Base-by-base conservation (phyloP, 1,284 basidiomycete genomes). In the Hortiboletus rubellus region DNA sequence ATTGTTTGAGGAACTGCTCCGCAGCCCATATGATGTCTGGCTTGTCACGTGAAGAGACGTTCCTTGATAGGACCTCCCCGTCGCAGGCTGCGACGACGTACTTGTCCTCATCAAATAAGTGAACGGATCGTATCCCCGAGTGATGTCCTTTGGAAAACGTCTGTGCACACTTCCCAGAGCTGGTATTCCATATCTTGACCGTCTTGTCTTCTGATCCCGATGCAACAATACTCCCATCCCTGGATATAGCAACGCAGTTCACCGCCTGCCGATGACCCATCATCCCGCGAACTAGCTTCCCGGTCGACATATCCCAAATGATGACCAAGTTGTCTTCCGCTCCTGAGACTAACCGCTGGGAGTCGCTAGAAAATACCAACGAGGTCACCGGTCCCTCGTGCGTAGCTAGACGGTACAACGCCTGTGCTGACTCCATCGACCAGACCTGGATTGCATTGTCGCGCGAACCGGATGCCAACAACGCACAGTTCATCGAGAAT, bases 201-300 rank as follows among this genome's bases (percentile, higher is more conserved):
- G 59, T 62, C 38, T 65, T 63, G 57, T 70, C 68, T 27, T 64
- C 52, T 1, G 66, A 66, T 27, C 64, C 64, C 0, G 64, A 60
- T 1, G 51, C 62, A 17, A 64, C 2, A 4, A 44, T 44, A 17
- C 17, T 40, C 22, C 64, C 59, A 38, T 66, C 50, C 18, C 36
- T n/a, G 18, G 66, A 68, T 8, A 62, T 24, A 6, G 56, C 38
- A n/a, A 70, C 9, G 22, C 62, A 67, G 11, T 56, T 65, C 18
- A 70, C 65, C 1, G 43, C 7, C 18, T 56, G 57, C 3, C 41
- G 56, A 48, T 67, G 66, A 1, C 66, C 65, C 53, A 45, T 63
- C 55, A 66, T 41, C 9, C 58, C 56, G 7, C 57, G 61, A 18
- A 59, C 43, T 8, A 64, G 6, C 48, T 59, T 68, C 18, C 67